These are phyloP conservation scores for Malus hybrid DNA, from an alignment of 331 rosid genomes.

Conservation along the genomic window DNA sequence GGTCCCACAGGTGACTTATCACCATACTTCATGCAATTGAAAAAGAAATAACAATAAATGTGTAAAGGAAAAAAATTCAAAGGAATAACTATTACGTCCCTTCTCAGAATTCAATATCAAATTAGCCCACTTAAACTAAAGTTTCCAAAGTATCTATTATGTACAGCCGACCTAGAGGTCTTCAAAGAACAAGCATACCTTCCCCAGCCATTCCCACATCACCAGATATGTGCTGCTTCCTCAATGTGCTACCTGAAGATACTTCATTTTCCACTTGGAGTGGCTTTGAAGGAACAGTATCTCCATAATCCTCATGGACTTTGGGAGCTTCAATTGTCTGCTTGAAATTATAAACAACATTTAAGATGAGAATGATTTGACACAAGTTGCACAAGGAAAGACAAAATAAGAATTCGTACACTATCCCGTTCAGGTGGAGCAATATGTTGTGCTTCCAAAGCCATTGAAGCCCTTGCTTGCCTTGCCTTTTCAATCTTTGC, in stretches of 20 bases:
- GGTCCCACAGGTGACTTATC: background rate
- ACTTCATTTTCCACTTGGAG: slow-evolving; percentile 36
- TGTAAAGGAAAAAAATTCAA: background rate
- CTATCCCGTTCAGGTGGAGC: slow-evolving; percentile 40
- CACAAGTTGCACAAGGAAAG: background rate
- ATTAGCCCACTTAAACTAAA: no score
- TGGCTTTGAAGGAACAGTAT: slow-evolving; percentile 72
- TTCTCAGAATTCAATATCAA: background rate
- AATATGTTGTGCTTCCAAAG: slow-evolving; percentile 56
- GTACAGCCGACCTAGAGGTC: background rate
- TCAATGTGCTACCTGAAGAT: slow-evolving; percentile 33
- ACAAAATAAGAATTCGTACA: slow-evolving; percentile 34
- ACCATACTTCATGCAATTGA: background rate
- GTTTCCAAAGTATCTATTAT: background rate
- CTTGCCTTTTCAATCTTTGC: slow-evolving; percentile 85
- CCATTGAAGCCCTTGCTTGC: slow-evolving; percentile 68
- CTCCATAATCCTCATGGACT: slow-evolving; percentile 73
- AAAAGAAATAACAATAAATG: background rate
- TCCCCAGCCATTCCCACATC: slow-evolving; percentile 37
- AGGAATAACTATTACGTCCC: background rate
- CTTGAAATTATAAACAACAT: slow-evolving; percentile 26
- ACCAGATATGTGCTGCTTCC: slow-evolving; percentile 35
- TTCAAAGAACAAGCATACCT: slow-evolving; percentile 39
- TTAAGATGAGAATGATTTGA: background rate
- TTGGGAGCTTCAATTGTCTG: slow-evolving; percentile 40